A percentile compares a stretch with the other conserved stretches of the same genome.
Conservation (phyloP, 2,329 filamentous ascomycete genomes). For the Colletotrichum ledebouriae region DNA sequence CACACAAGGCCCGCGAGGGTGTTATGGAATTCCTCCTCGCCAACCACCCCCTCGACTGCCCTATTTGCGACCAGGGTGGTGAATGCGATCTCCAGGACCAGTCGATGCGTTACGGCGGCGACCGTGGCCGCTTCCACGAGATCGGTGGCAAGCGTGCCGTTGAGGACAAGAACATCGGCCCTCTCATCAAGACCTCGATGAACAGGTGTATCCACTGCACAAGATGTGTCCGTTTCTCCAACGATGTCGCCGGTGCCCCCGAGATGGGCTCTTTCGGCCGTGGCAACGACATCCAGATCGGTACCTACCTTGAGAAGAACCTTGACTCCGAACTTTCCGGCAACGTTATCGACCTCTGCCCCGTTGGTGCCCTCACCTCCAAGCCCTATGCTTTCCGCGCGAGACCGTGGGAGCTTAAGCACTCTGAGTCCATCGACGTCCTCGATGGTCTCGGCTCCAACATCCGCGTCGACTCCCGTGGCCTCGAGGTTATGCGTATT, state of each 20-base stretch:
- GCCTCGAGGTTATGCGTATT: constrained; percentile 95
- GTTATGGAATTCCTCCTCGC: constrained; percentile 99
- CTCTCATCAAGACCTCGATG: constrained; percentile 99
- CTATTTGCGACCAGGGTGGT: constrained; percentile 98
- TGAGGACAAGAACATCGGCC: constrained; percentile 99
- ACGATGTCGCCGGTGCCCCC: constrained; percentile 95
- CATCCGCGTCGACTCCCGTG: constrained; percentile 92
- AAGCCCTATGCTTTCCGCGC: constrained; percentile 99
- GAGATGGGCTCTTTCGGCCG: constrained; percentile 95
- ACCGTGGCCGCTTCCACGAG: constrained; percentile 97
- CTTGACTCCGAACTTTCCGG: constrained; percentile 95
- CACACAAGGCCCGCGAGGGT: constrained; percentile 97
- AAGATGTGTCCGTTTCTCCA: constrained; percentile 96
- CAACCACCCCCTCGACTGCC: constrained; percentile 96
- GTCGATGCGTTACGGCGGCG: constrained; percentile 97
- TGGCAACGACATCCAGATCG: constrained; percentile 98
- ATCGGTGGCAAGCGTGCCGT: constrained; percentile 95
- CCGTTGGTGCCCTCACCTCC: constrained; percentile 94
- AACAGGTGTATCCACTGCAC: constrained; percentile 99
- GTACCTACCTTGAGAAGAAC: constrained; percentile 95
- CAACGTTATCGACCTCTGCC: constrained; percentile 98
- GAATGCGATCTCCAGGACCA: constrained; percentile 99
- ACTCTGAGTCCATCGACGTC: constrained; percentile 95
- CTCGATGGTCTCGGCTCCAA: constrained; percentile 93
- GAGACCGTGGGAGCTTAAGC: constrained; percentile 96